Conservation (phyloP, 169 alveolate species). For the Cryptosporidium viatorum region DNA sequence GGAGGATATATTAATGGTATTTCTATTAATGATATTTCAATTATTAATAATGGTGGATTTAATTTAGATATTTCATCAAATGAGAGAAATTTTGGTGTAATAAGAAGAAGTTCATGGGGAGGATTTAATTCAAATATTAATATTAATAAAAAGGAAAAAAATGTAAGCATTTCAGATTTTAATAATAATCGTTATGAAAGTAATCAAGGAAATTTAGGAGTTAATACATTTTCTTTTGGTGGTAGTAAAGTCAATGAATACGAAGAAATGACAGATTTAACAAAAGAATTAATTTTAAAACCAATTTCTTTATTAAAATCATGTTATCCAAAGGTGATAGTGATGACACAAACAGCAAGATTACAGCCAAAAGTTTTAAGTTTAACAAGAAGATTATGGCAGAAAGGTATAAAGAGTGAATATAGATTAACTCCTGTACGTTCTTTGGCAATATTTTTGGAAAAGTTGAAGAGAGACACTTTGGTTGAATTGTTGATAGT, state of each 20-base stretch:
- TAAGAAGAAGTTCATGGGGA: background rate
- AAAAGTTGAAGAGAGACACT: constrained; percentile 56
- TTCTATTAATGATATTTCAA: background rate
- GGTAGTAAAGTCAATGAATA: background rate
- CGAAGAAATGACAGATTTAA: background rate
- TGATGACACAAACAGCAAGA: constrained; percentile 54
- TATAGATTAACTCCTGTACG: constrained; percentile 66
- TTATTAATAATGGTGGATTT: background rate
- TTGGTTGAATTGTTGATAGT: constrained; percentile 32
- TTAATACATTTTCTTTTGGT: background rate
- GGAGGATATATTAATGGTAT: constrained; percentile 61
- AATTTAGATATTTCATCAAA: background rate
- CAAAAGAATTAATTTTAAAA: background rate
- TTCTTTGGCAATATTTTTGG: constrained; percentile 33
- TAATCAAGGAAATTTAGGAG: background rate
- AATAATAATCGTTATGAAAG: background rate
- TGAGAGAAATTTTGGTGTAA: background rate
- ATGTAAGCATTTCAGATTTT: background rate
- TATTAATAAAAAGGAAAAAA: background rate
- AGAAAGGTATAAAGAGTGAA: constrained; percentile 52
- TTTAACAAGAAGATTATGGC: constrained; percentile 56
- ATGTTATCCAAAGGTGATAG: constrained; percentile 65
- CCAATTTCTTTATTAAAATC: constrained; percentile 37
- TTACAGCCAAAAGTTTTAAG: constrained; percentile 49
- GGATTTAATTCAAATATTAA: background rate